Base-by-base conservation (phyloP, 2,329 filamentous ascomycete species). In the Drechslerella coelobrocha region DNA sequence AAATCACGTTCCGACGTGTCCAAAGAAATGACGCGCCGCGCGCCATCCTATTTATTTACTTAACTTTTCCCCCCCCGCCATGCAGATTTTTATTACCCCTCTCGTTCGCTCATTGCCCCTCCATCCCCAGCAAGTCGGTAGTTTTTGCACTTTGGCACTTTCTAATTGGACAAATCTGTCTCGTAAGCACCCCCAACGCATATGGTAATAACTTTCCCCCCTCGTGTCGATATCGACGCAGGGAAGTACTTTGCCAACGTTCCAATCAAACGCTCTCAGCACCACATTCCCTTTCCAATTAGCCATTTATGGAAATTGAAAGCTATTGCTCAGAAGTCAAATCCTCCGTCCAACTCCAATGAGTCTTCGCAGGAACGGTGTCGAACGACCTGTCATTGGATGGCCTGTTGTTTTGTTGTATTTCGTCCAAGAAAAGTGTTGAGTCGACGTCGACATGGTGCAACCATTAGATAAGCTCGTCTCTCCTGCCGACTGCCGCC, bases 1-100 rank as follows among this genome's bases (percentile, higher is more conserved):
- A 57, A 26, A 55, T 71, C 66, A 71, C 66, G 66, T 71, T 71
- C 59, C 52, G 59, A 48, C 66, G 66, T 55, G 66, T 53, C 31
- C 23, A 39, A 21, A 21, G 37, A 48, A 39, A 52, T 60, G 59
- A 71, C 66, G 54, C 66, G 59, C 27, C 66, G 66, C 65, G 57
- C 65, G 65, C 66, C 66, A 63, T 63, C 59, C 34, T 41, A 57
- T 63, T 71, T 71, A n/a, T 39, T 45, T 41, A 10, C 17, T 7
- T 47, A 24, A 9, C 8, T 7, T 29, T 39, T 51, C 31, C 21
- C 26, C 4, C 24, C 26, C 29, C 19, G 37, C 48, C 37, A 45
- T 59, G 45, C 54, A 39, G 29, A 31, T 31, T 6, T 31, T 31
- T 52, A 6, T 27, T 51, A 21, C 52, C 52, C 61, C 61, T 39